Conservation (phyloP, 805 yeast species). For the Cyberlindnera subsufficiens region DNA sequence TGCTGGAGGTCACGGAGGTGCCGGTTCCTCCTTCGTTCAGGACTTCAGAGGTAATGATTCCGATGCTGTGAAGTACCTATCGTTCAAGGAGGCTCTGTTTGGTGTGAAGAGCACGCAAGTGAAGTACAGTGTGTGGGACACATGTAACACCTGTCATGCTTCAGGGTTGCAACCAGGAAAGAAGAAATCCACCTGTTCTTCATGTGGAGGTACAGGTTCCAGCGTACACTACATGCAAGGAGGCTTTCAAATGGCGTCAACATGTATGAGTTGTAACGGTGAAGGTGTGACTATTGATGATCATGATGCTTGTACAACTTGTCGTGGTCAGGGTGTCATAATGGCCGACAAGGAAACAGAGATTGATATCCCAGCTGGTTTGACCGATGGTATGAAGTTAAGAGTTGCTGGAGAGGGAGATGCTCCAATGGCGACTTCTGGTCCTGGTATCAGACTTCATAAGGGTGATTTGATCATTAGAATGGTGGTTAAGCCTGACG, state of each 20-base stretch:
- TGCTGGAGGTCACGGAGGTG: slow-evolving; percentile 9
- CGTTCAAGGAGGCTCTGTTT: slow-evolving; percentile 82
- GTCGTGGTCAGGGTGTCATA: slow-evolving; percentile 88
- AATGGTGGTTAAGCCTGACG: slow-evolving; percentile 71
- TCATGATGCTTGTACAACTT: slow-evolving; percentile 64
- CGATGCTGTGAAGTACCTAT: slow-evolving; percentile 67
- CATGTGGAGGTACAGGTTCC: slow-evolving; percentile 93
- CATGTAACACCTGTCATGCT: slow-evolving; percentile 78
- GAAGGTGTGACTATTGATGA: slow-evolving; percentile 72
- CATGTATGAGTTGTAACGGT: slow-evolving; percentile 85
- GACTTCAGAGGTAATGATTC: slow-evolving; percentile 87
- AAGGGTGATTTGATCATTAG: slow-evolving; percentile 89
- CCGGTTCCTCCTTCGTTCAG: slow-evolving; percentile 43
- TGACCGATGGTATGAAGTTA: slow-evolving; percentile 79
- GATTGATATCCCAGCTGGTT: slow-evolving; percentile 84
- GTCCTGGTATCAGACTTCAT: slow-evolving; percentile 57
- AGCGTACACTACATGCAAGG: slow-evolving; percentile 80
- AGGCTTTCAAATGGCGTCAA: slow-evolving; percentile 95
- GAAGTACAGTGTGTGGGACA: slow-evolving; percentile 65
- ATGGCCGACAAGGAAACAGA: slow-evolving; percentile 63
- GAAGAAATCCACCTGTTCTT: slow-evolving; percentile 68
- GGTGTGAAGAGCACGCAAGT: slow-evolving; percentile 64
- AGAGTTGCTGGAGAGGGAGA: slow-evolving; percentile 89
- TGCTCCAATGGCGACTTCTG: slow-evolving; percentile 72
- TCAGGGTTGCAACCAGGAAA: slow-evolving; percentile 77